A percentile compares a stretch with the other conserved stretches of the same genome.
phyloP scores from a whole-genome alignment of 495 filamentous ascomycete genomes.

The Umbilicaria muhlenbergii region DNA sequence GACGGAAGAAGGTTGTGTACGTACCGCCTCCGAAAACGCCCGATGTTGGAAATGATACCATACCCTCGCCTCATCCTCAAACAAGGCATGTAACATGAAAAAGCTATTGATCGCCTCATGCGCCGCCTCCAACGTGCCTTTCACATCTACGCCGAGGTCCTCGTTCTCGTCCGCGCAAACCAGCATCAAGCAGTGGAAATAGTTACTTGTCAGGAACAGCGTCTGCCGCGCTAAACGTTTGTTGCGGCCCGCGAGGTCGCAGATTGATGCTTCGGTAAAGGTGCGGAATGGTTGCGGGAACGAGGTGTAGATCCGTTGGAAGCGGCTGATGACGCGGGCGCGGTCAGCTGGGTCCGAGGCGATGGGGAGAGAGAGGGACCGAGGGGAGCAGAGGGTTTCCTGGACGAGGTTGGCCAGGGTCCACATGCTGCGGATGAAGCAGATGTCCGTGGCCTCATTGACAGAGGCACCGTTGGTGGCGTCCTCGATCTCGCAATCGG shows the following conservation, averaged over 20 bases:
- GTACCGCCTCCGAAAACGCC: conserved; percentile 52
- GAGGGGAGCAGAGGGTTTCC: conserved; percentile 48
- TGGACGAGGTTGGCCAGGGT: conserved; percentile 56
- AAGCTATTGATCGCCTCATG: conserved; percentile 46
- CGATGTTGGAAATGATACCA: conserved; percentile 70
- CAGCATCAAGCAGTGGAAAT: conserved; percentile 61
- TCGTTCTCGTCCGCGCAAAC: conserved; percentile 44
- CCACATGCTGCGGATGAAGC: conserved; percentile 56
- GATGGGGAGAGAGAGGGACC: conserved; percentile 49
- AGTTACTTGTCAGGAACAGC: conserved; percentile 52
- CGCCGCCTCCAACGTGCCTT: conserved; percentile 51
- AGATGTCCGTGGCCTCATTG: conserved; percentile 39
- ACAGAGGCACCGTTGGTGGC: conserved; percentile 29
- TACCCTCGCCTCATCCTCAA: conserved; percentile 48
- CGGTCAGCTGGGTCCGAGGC: conserved; percentile 41
- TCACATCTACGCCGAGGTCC: conserved; percentile 43
- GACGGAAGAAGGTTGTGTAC: conserved; percentile 15
- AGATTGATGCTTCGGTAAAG: conserved; percentile 38
- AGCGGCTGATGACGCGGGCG: conserved; percentile 42
- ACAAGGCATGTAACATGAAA: conserved; percentile 46
- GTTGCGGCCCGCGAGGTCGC: conserved; percentile 30
- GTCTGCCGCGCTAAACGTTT: conserved; percentile 49
- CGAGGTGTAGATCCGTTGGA: conserved; percentile 42
- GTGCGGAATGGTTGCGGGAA: conserved; percentile 48
- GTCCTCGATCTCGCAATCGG: conserved; percentile 5